Evolutionary conservation across 768 basidiomycete species (phyloP).

Genomic region (Dictyophora rubrovolvata): DNA sequence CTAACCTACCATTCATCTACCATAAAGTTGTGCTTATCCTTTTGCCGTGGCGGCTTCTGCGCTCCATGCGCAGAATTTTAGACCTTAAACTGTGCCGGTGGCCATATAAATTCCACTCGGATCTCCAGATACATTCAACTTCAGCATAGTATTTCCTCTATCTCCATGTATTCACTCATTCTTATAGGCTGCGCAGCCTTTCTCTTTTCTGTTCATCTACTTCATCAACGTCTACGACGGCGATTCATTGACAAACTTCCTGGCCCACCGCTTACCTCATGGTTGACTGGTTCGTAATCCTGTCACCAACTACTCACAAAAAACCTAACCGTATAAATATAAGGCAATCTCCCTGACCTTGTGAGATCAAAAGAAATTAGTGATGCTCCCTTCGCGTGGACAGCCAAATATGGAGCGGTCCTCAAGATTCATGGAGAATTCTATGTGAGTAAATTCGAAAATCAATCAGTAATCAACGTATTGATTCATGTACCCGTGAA

Average conservation of each 20-base stretch:
- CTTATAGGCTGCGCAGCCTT: too few species aligned
- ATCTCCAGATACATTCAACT: too few species aligned
- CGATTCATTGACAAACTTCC: neutral
- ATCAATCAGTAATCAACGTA: neutral
- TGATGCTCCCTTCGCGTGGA: neutral
- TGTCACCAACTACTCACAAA: neutral
- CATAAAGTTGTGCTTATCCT: too few species aligned
- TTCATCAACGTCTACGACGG: too few species aligned
- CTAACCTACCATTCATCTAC: too few species aligned
- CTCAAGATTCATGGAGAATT: neutral
- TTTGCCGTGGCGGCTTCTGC: too few species aligned
- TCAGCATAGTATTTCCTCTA: too few species aligned
- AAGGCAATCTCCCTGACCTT: conserved; percentile 3
- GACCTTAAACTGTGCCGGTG: too few species aligned
- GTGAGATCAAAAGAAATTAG: neutral
- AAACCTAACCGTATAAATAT: neutral
- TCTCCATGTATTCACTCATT: too few species aligned
- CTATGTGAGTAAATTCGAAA: neutral
- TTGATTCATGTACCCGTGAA: neutral
- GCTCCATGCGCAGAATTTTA: too few species aligned
- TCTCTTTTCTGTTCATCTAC: too few species aligned
- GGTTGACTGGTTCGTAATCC: neutral
- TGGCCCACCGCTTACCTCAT: neutral
- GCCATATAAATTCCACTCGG: too few species aligned
- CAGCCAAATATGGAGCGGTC: neutral